phyloP scores from a whole-genome alignment of 179 eudicot genomes.

The Patellifolia procumbens region DNA sequence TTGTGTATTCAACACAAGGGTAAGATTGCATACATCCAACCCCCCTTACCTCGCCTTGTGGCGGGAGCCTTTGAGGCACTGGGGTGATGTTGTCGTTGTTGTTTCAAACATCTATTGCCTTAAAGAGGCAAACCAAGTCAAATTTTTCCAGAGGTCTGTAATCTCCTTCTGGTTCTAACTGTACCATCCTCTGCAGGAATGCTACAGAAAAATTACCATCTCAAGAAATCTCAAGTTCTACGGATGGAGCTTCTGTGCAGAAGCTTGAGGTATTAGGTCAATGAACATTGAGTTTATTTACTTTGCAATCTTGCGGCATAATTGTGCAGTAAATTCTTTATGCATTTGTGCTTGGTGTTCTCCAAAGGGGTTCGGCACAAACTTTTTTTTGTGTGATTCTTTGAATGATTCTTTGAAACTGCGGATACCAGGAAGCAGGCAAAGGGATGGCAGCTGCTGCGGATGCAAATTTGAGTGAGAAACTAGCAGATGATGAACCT shows the following conservation, averaged over 20 bases:
- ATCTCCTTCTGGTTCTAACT: not conserved
- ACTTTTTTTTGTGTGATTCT: not conserved
- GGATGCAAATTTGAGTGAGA: conserved; percentile 55
- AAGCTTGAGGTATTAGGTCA: conserved; percentile 70
- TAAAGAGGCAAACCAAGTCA: not conserved
- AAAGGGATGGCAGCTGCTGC: conserved; percentile 74
- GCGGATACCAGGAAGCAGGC: conserved; percentile 63
- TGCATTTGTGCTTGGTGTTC: conserved; percentile 14
- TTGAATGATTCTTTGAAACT: conserved; percentile 1
- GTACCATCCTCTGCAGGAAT: conserved; percentile 40
- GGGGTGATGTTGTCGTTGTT: too few species aligned
- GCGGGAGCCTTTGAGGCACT: too few species aligned
- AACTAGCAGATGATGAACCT: conserved; percentile 68
- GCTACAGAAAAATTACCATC: conserved; percentile 43
- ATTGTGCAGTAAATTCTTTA: not conserved
- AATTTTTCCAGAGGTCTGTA: not conserved
- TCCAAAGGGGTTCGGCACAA: not conserved
- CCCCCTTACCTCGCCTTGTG: too few species aligned
- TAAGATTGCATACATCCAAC: too few species aligned
- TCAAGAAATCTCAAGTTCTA: conserved; percentile 46
- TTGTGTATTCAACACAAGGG: too few species aligned
- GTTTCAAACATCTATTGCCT: not conserved
- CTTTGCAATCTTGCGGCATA: not conserved
- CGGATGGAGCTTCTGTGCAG: conserved; percentile 55
- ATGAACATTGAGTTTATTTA: not conserved